Base-by-base conservation (phyloP, 1,139 yeast genomes). In the Candida freyschussii region DNA sequence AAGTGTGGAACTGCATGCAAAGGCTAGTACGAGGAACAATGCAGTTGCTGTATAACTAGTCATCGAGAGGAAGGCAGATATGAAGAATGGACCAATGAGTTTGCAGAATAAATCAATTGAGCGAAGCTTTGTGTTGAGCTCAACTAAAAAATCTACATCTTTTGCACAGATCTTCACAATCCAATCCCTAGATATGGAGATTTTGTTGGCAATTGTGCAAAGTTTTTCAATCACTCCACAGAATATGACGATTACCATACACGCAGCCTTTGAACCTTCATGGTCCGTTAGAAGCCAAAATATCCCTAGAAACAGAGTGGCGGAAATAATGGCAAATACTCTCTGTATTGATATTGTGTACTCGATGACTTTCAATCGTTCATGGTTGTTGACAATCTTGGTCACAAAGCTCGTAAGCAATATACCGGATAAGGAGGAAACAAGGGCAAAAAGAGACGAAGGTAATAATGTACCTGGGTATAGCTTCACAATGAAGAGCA, bases 171-270 rank as follows among this genome's bases (percentile, higher is more conserved):
- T 55, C n/a, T 57, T 63, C 6, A 60, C 59, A 1, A 62, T 58
- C 67, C 67, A 62, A 41, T 62, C 67, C 19, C 66, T 47, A 27
- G 60, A 63, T n/a, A 62, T 59, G 5, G 64, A 44, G n/a, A 62
- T 53, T 21, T 52, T 50, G 42, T 62, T 62, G 30, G 60, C 50
- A 24, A 56, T 51, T 2, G 61, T 45, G 30, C 58, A 53, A n/a
- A 60, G 45, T 26, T 49, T 51, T 36, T 62, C 67, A 12, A 55
- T 50, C 26, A 62, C 51, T 2, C 63, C 67, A 31, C 56, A 44
- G 1, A 47, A 22, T 7, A 58, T 52, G 13, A 54, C 47, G 8
- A 50, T 14, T 3, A 32, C 34, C 8, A 55, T 39, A 13, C 45
- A 31, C 9, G 17, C 4, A 8, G 25, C 27, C 21, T 45, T 46